phyloP scores from a whole-genome alignment of 2,329 filamentous ascomycete genomes.

The Colletotrichum truncatum region DNA sequence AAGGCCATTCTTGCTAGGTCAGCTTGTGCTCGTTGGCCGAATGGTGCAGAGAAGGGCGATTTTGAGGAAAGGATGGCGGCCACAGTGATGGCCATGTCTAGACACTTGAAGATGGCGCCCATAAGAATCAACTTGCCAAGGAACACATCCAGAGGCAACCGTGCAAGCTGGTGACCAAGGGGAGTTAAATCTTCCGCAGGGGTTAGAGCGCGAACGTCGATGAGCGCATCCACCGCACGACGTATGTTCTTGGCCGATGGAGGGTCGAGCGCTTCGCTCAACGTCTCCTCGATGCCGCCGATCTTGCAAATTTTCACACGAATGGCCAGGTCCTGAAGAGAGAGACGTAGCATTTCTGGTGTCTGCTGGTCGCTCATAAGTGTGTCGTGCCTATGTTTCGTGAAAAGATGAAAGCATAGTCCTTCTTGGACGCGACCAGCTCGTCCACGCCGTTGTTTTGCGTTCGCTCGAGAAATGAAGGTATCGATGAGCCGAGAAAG shows the following conservation, averaged over 20 bases:
- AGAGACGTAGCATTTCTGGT: slow-evolving; percentile 93
- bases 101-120: slow-evolving; percentile 86
- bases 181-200: slow-evolving; percentile 84
- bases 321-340: slow-evolving; percentile 93
- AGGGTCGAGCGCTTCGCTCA: slow-evolving; percentile 88
- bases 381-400: slow-evolving; percentile 85
- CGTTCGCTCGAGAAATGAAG: slow-evolving; percentile 95
- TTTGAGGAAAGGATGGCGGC: slow-evolving; percentile 95
- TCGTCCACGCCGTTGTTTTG: slow-evolving; percentile 92
- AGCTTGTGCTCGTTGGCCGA: slow-evolving; percentile 84
- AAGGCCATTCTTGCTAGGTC: slow-evolving; percentile 83
- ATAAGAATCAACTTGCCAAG: slow-evolving; percentile 92
- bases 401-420: slow-evolving; percentile 95
- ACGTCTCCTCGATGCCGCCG: slow-evolving; percentile 89
- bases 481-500: slow-evolving; percentile 91
- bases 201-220: slow-evolving; percentile 92
- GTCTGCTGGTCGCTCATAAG: slow-evolving; percentile 92
- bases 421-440: slow-evolving; percentile 96
- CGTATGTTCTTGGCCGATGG: slow-evolving; percentile 93
- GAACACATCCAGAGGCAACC: slow-evolving; percentile 91
- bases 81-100: slow-evolving; percentile 91
- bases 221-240: slow-evolving; percentile 88
- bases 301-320: slow-evolving; percentile 98
- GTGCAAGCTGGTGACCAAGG: slow-evolving; percentile 85
- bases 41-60: slow-evolving; percentile 88